Evolutionary conservation across 257 asterid genomes (phyloP), one percentile per base, ranked within the genome.

Genomic region (Ligustrum vulgare): DNA sequence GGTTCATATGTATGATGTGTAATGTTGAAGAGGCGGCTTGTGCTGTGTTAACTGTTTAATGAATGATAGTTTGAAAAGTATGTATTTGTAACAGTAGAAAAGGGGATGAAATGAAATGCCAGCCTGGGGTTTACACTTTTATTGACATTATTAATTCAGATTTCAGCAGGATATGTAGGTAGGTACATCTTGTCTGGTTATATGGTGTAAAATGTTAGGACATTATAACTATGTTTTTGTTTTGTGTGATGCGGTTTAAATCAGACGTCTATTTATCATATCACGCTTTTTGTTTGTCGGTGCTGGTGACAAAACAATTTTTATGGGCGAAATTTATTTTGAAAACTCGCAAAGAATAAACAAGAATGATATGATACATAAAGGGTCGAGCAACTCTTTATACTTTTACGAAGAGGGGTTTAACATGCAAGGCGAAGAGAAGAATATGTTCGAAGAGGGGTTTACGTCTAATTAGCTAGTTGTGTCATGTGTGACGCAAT

Each of bases 91-190:
- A 70, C 39, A n/a, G 67, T 66, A 31, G 20, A 34, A 62, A 72
- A 68, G 35, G 66, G 33, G 28, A 16, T 23, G 39, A 79, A 63
- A 73, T 54, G 43, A 73, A 73, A 36, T 76, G 78, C 72, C 82
- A 77, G 69, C 75, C 45, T 74, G 84, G 77, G 80, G 33, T 74
- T 79, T 39, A 65, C 65, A 60, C 67, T 72, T 64, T 72, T 74
- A 32, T 47, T 58, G 75, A 77, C 75, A 77, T 58, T 71, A 36
- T 71, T 80, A 31, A 49, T 6, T 54, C 43, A 23, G 15, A 31
- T 37, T 6, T 54, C 43, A 23, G 15, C 64, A 65, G 62, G 67
- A 20, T 23, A 13, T 39, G n/a, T n/a, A 6, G 16, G n/a, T 76
- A 20, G 16, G n/a, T 76, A 20, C 66, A 49, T 31, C 67, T n/a